A percentile compares a stretch with the other conserved stretches of the same genome.
Evolutionary conservation across 2,329 filamentous ascomycete species (phyloP).

Genomic region (Ophiostoma tasmaniense): DNA sequence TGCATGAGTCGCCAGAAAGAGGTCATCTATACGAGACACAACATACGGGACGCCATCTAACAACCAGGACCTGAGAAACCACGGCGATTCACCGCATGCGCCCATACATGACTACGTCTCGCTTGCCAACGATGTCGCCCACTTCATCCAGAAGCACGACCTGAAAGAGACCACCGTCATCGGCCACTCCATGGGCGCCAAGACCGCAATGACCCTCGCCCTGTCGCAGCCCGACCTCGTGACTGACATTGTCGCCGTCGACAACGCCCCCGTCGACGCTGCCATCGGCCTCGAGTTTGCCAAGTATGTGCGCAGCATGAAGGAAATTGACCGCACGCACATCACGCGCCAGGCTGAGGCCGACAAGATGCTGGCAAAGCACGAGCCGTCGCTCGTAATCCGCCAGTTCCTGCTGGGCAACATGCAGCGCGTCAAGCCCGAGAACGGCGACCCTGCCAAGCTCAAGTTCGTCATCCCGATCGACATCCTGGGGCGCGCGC

Average conservation of each 20-base stretch:
- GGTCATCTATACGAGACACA: too few relatives aligned
- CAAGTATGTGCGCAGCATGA: conserved; percentile 78
- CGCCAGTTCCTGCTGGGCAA: conserved; percentile 91
- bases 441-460: conserved; percentile 25
- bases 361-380: conserved; percentile 66
- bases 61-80: conserved; percentile 70
- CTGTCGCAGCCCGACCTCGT: conserved; percentile 61
- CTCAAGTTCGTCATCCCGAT: conserved; percentile 76
- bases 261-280: conserved; percentile 85
- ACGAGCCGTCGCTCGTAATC: conserved; percentile 66
- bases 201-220: conserved; percentile 82
- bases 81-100: conserved; percentile 80
- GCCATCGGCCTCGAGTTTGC: conserved; percentile 65
- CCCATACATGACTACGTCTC: conserved; percentile 67
- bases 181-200: conserved; percentile 95
- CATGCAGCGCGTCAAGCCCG: conserved; percentile 47
- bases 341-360: conserved; percentile 67
- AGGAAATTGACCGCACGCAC: conserved; percentile 60
- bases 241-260: conserved; percentile 68
- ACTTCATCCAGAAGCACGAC: conserved; percentile 65
- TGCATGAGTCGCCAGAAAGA: too few relatives aligned
- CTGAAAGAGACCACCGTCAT: conserved; percentile 69
- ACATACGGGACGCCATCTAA: too few relatives aligned
- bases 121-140: conserved; percentile 75
- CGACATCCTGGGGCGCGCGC: conserved; percentile 53